Evolutionary conservation across 2,329 filamentous ascomycete genomes (phyloP).

Genomic region (Cryphonectria radicalis): DNA sequence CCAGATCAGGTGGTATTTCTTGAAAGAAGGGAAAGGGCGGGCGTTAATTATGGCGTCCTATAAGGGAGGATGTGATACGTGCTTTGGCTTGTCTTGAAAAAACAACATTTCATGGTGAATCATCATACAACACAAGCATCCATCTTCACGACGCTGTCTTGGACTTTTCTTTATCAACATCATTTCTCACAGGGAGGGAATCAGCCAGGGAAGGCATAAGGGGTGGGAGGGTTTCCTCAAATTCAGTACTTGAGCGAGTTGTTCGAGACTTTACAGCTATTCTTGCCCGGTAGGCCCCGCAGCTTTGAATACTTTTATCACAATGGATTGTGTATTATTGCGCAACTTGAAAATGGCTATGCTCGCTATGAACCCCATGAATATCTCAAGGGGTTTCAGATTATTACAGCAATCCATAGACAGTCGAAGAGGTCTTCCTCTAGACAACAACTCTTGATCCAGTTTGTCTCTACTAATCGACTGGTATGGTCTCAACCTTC

Average conservation of each 20-base stretch:
- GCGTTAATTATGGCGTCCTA: background rate
- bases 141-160: background rate
- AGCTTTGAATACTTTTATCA: no score
- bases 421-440: background rate
- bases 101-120: background rate
- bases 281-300: background rate
- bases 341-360: no score
- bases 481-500: background rate
- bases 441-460: background rate
- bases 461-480: background rate
- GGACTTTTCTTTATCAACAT: background rate
- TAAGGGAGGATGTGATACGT: background rate
- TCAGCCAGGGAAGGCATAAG: background rate
- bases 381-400: no score
- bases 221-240: no score
- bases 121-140: background rate
- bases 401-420: no score
- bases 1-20: background rate
- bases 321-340: no score
- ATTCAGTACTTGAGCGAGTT: no score
- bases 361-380: no score
- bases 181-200: background rate
- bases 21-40: background rate
- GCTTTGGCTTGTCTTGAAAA: background rate
- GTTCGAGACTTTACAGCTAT: background rate